These are phyloP conservation scores for Rhizophagus sp. DNA, from an alignment of 192 early-diverging fungal species.

Conservation along the genomic window DNA sequence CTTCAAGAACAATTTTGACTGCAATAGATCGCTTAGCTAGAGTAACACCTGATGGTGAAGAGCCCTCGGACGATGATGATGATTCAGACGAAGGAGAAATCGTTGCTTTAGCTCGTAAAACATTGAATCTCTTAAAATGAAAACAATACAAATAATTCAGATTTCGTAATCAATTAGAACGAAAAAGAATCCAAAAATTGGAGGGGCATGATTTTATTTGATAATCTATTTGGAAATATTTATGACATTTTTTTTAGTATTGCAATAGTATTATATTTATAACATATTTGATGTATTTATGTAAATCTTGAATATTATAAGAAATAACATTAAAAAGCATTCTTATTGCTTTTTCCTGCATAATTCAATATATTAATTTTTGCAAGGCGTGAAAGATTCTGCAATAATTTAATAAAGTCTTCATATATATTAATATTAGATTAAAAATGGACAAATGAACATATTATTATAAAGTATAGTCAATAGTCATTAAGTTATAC, in stretches of 20 bases:
- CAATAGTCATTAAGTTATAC: not conserved
- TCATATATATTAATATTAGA: too few species aligned
- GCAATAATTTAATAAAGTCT: not conserved
- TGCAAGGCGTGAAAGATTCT: not conserved
- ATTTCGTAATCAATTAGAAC: not conserved
- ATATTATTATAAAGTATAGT: not conserved
- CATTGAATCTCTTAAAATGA: not conserved
- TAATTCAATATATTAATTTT: not conserved
- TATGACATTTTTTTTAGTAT: not conserved
- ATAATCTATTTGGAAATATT: not conserved
- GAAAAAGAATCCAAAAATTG: not conserved
- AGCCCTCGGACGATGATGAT: constrained; percentile 22
- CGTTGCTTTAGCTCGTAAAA: constrained; percentile 26
- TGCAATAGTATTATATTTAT: not conserved
- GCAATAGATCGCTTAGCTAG: constrained; percentile 21
- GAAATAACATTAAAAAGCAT: not conserved
- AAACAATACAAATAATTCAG: not conserved
- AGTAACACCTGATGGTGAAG: constrained; percentile 15
- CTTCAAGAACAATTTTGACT: constrained; percentile 6
- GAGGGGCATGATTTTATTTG: not conserved
- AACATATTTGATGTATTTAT: not conserved
- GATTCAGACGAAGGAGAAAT: constrained; percentile 30
- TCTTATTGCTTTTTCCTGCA: not conserved
- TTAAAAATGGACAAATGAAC: too few species aligned
- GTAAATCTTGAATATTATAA: not conserved